phyloP scores from a whole-genome alignment of 805 yeast genomes.

The Wickerhamomyces alni region DNA sequence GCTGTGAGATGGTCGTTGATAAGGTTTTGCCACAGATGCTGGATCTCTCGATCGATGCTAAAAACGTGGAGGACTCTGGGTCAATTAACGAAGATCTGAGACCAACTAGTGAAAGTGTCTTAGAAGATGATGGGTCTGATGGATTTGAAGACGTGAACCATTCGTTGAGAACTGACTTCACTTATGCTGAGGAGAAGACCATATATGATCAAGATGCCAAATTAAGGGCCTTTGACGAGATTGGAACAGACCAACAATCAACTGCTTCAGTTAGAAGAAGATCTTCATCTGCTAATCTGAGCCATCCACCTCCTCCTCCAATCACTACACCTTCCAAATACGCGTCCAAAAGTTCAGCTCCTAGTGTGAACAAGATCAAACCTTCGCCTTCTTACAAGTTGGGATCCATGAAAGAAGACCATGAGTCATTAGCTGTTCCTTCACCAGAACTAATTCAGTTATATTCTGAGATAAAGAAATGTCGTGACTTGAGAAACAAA shows the following conservation, averaged over 20 bases:
- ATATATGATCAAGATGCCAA: constrained; percentile 66
- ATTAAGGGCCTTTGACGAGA: constrained; percentile 45
- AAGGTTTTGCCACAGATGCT: too few species aligned
- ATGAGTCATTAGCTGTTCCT: constrained; percentile 51
- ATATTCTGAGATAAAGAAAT: constrained; percentile 53
- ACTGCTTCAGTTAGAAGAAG: constrained; percentile 19
- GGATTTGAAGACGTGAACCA: constrained; percentile 19
- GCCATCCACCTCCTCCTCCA: constrained; percentile 35
- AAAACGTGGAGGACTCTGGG: too few species aligned
- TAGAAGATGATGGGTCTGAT: constrained; percentile 6
- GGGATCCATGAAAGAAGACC: constrained; percentile 41
- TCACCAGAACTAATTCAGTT: constrained; percentile 63
- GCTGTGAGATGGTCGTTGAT: too few species aligned
- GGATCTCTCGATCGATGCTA: too few species aligned
- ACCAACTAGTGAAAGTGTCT: background rate
- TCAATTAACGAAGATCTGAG: too few species aligned
- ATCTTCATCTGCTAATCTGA: constrained; percentile 29
- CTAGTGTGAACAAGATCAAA: constrained; percentile 2
- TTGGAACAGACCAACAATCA: constrained; percentile 9
- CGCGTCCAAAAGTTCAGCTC: constrained; percentile 17
- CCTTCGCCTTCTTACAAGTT: constrained; percentile 32
- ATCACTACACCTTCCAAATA: constrained; percentile 19
- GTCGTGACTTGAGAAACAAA: constrained; percentile 70
- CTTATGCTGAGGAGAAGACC: constrained; percentile 58
- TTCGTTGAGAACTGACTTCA: constrained; percentile 45